These are phyloP conservation scores for Calycina marina DNA, from an alignment of 2,329 filamentous ascomycete genomes.

Conservation along the genomic window DNA sequence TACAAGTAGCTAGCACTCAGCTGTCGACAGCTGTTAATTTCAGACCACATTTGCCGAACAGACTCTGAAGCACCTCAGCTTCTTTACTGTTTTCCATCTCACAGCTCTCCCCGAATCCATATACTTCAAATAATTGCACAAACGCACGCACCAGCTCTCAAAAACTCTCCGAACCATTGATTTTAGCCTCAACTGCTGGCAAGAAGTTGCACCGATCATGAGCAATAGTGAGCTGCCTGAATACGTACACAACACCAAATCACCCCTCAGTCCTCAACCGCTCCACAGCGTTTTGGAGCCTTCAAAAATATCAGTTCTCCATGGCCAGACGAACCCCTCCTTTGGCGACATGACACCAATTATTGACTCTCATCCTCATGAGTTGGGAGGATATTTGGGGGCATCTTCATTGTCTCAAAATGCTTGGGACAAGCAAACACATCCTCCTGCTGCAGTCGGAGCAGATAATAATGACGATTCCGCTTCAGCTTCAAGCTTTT, in stretches of 20 bases:
- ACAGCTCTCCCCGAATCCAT: too few species aligned
- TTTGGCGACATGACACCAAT: constrained; percentile 55
- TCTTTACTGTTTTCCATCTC: too few species aligned
- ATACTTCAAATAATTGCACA: too few species aligned
- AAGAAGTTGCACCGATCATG: not conserved
- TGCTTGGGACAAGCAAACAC: too few species aligned
- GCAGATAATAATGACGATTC: constrained; percentile 7
- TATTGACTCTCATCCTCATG: constrained; percentile 26
- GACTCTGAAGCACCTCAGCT: too few species aligned
- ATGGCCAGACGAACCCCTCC: constrained; percentile 56
- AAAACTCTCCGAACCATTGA: constrained; percentile 3
- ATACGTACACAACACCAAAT: constrained; percentile 49
- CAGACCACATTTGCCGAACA: too few species aligned
- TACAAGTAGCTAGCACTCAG: too few species aligned
- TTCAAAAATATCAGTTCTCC: constrained; percentile 53
- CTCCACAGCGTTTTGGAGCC: constrained; percentile 53
- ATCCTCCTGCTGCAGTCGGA: too few species aligned
- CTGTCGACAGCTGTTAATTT: too few species aligned
- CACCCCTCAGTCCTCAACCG: constrained; percentile 58
- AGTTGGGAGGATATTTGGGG: too few species aligned
- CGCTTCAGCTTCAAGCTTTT: constrained; percentile 20
- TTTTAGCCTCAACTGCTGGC: constrained; percentile 12
- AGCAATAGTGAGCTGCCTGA: constrained; percentile 31
- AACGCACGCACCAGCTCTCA: too few species aligned
- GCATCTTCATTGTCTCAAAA: too few species aligned